Base-by-base conservation (phyloP, 169 alveolate species). In the Plasmodium fragile region DNA sequence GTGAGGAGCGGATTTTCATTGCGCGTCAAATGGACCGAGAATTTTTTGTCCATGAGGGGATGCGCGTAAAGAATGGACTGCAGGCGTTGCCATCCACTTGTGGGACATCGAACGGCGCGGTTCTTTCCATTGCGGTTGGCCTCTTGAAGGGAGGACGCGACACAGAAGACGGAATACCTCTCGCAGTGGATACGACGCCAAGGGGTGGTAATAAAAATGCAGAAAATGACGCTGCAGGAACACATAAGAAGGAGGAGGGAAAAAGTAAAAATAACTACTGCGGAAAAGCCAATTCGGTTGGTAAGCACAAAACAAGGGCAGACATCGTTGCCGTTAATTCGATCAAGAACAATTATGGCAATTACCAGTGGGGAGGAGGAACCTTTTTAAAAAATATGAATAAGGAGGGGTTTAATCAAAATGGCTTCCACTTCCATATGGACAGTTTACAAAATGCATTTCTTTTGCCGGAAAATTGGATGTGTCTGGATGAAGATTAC, bases 401-500 rank as follows among this genome's bases (percentile, higher is more conserved):
- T 89, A 55, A 49, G 43, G 87, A 78, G 0, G 52, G 79, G 41
- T 30, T 18, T 18, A 85, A 41, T 85, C 71, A 89, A 69, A 65
- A 43, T 78, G 36, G 78, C 36, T 18, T 89, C 11, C 81, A 78
- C n/a, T 65, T 28, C 25, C 25, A 32, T 41, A 32, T 79, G 43
- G 28, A 36, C 75, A 69, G 18, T 30, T 43, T 78, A 55, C 72
- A 22, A 10, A 89, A 65, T 49, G 18, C 82, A 3, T 39, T 89
- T 59, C 55, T 89, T 10, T 34, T 89, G 34, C 28, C 94, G 18
- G 94, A 89, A 7, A 55, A 78, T 59, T 53, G 52, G 16, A 89
- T 59, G 52, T 10, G 34, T 2, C 30, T 65, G n/a, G 94, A 89
- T 78, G 89, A 89, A 89, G 94, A 89, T 49, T 89, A 39, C 81